phyloP scores from a whole-genome alignment of 768 basidiomycete genomes.

The Pleurotus ostreatus region DNA sequence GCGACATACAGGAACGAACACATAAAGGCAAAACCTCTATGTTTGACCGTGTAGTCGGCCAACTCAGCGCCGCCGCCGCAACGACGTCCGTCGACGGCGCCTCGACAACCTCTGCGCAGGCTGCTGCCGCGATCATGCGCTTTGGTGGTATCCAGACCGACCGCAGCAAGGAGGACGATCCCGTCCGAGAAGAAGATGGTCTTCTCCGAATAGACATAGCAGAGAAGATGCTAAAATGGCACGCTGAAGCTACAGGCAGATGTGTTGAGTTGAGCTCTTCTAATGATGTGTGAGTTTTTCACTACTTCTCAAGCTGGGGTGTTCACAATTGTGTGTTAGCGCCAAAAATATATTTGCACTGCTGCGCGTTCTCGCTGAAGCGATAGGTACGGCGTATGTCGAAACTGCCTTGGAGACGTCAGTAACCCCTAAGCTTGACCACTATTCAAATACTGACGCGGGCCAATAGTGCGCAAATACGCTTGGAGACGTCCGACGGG shows the following conservation, averaged over 20 bases:
- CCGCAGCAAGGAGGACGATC: constrained; percentile 63
- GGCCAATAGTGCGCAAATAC: constrained; percentile 55
- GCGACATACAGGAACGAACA: constrained; percentile 41
- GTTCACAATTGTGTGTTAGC: constrained; percentile 34
- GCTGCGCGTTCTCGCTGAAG: constrained; percentile 81
- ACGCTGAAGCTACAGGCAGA: constrained; percentile 93
- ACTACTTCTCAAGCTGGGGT: neutral
- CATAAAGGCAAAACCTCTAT: constrained; percentile 71
- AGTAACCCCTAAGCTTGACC: neutral
- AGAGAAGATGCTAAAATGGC: constrained; percentile 94
- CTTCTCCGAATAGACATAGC: constrained; percentile 68
- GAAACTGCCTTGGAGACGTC: constrained; percentile 92
- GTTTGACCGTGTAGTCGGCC: constrained; percentile 92
- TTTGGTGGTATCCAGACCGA: constrained; percentile 76
- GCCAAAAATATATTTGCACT: constrained; percentile 86
- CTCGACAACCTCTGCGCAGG: constrained; percentile 73
- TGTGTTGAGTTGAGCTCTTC: constrained; percentile 84
- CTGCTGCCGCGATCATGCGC: constrained; percentile 85
- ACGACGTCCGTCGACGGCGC: constrained; percentile 55
- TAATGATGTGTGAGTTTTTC: constrained; percentile 87
- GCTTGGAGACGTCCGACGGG: constrained; percentile 68
- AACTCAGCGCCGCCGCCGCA: constrained; percentile 72
- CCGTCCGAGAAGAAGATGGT: constrained; percentile 78
- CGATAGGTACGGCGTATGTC: constrained; percentile 77
- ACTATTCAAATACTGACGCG: constrained; percentile 6